Evolutionary conservation across 2,329 filamentous ascomycete species (phyloP).

Genomic region (Monosporascus sp.): DNA sequence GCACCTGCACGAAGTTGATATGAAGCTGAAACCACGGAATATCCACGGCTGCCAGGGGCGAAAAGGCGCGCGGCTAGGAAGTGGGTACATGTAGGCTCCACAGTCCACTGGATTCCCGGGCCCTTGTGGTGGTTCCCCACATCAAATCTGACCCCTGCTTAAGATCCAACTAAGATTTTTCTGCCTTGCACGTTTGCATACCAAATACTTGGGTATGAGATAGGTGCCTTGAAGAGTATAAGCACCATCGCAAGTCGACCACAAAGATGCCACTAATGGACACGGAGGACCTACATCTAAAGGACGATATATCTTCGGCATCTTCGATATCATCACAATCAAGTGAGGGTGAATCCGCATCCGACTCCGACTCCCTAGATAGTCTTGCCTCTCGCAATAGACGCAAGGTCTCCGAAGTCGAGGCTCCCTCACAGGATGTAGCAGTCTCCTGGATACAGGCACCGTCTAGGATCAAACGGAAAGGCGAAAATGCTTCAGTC

Average conservation of each 20-base stretch:
- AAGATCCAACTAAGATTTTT: neutral
- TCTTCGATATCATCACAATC: conserved; percentile 8
- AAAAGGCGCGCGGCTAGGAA: neutral
- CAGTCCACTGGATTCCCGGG: neutral
- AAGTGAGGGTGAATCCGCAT: conserved; percentile 12
- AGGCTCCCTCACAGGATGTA: conserved; percentile 30
- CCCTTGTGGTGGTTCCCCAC: neutral
- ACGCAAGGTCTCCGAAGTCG: conserved; percentile 22
- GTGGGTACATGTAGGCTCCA: neutral
- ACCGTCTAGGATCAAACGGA: conserved; percentile 49
- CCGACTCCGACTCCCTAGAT: conserved; percentile 45
- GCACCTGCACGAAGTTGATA: too few species aligned
- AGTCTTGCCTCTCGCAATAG: conserved; percentile 32
- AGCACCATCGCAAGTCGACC: neutral
- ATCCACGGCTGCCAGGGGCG: neutral
- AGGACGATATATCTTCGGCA: conserved; percentile 13
- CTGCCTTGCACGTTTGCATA: too few species aligned
- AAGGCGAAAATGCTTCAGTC: conserved; percentile 10
- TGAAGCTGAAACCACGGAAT: too few species aligned
- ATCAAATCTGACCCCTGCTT: neutral
- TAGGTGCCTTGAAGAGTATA: too few species aligned
- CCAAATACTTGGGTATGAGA: too few species aligned
- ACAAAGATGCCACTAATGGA: conserved; percentile 11
- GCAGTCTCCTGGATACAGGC: conserved; percentile 41
- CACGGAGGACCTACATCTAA: conserved; percentile 9